These are phyloP conservation scores for Pseudogymnoascus sp. DNA, from an alignment of 2,329 filamentous ascomycete species.

Conservation along the genomic window DNA sequence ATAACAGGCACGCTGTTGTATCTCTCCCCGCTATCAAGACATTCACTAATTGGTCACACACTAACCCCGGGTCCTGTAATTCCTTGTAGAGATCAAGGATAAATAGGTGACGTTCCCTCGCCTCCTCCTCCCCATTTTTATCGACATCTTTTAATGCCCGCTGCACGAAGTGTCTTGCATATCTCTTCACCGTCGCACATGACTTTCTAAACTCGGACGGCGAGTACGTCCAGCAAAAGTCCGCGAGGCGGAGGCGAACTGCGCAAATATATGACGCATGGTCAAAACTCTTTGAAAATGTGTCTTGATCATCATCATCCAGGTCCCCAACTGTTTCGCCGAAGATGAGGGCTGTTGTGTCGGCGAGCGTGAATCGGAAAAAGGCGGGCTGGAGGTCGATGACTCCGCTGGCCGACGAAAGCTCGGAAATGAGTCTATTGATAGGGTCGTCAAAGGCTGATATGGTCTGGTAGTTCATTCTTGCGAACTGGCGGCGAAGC, in stretches of 20 bases:
- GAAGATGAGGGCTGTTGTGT: conserved; percentile 47
- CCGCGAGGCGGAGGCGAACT: not conserved
- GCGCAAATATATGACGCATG: not conserved
- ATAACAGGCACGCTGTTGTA: not conserved
- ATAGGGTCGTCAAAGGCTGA: not conserved
- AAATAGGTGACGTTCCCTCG: not conserved
- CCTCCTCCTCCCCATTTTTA: not conserved
- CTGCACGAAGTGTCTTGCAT: not conserved
- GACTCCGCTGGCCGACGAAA: not conserved
- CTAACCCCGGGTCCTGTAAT: not conserved
- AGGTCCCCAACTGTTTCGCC: conserved; percentile 33
- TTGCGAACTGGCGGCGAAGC: not conserved
- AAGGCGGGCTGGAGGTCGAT: conserved; percentile 37
- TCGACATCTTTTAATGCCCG: not conserved
- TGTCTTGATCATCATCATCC: not conserved
- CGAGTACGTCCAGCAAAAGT: not conserved
- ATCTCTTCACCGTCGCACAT: not conserved
- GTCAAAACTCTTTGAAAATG: not conserved
- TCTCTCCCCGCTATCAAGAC: not conserved
- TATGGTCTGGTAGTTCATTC: not conserved
- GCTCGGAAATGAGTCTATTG: not conserved
- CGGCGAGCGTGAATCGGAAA: conserved; percentile 47
- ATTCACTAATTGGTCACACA: not conserved
- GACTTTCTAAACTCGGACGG: not conserved
- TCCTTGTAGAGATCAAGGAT: not conserved